Conservation (phyloP, 805 yeast genomes). For the Deakozyma indianensis region DNA sequence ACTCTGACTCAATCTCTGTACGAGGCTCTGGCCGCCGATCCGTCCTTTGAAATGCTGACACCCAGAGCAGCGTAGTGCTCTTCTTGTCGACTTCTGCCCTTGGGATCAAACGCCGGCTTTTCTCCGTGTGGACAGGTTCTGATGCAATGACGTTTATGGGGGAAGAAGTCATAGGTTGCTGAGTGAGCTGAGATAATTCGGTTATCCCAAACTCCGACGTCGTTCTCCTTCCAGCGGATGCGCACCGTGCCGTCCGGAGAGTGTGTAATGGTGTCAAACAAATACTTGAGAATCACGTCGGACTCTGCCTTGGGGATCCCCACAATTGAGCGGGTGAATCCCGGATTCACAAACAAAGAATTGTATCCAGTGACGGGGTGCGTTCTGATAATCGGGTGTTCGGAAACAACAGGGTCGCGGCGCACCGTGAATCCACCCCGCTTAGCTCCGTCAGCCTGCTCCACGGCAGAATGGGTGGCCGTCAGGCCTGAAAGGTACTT, state of each 20-base stretch:
- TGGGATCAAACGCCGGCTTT: slow-evolving; percentile 31
- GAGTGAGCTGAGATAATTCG: slow-evolving; percentile 48
- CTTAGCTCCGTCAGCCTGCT: slow-evolving; percentile 47
- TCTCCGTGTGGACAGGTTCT: slow-evolving; percentile 68
- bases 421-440: slow-evolving; percentile 48
- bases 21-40: not conserved
- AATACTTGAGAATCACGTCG: slow-evolving; percentile 38
- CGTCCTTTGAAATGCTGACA: not conserved
- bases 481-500: slow-evolving; percentile 34
- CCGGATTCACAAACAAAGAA: slow-evolving; percentile 41
- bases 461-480: slow-evolving; percentile 48
- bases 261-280: slow-evolving; percentile 36
- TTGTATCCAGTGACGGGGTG: slow-evolving; percentile 62
- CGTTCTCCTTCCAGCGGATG: slow-evolving; percentile 55
- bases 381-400: slow-evolving; percentile 57
- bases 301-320: slow-evolving; percentile 60
- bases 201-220: slow-evolving; percentile 71
- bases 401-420: slow-evolving; percentile 45
- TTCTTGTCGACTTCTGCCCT: slow-evolving; percentile 15
- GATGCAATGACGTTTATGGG: slow-evolving; percentile 55
- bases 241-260: slow-evolving; percentile 52
- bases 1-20: not conserved
- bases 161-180: slow-evolving; percentile 61
- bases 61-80: not conserved
- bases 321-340: slow-evolving; percentile 48